A percentile compares a stretch with the other conserved stretches of the same genome.
Evolutionary conservation across 2,329 filamentous ascomycete species (phyloP).

Genomic region (Stagonosporopsis rhizophila): DNA sequence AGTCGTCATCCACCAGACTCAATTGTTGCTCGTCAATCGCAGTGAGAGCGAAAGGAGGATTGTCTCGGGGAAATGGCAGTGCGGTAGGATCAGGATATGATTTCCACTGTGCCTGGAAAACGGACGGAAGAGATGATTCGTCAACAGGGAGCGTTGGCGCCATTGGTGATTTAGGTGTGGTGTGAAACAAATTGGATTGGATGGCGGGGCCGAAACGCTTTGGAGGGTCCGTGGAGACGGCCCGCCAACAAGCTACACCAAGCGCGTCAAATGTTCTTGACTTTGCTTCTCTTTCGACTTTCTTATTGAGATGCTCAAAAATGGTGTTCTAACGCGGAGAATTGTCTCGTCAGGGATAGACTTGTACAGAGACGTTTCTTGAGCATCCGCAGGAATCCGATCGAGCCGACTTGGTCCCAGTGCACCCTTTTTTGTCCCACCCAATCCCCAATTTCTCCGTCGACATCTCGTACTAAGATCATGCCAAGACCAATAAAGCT

Average conservation of each 20-base stretch:
- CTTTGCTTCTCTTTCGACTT: not conserved
- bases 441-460: slow-evolving; percentile 40
- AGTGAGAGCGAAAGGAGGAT: slow-evolving; percentile 47
- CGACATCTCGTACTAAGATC: not conserved
- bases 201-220: slow-evolving; percentile 6
- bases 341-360: not conserved
- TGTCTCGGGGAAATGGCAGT: slow-evolving; percentile 44
- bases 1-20: slow-evolving; percentile 40
- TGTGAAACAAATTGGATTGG: slow-evolving; percentile 15
- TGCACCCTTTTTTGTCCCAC: slow-evolving; percentile 6
- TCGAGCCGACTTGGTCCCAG: not conserved
- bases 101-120: slow-evolving; percentile 41
- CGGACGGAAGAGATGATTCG: slow-evolving; percentile 35
- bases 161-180: slow-evolving; percentile 17
- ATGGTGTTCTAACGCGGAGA: not conserved
- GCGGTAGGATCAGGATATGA: slow-evolving; percentile 42
- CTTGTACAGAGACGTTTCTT: not conserved
- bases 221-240: slow-evolving; percentile 3
- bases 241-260: slow-evolving; percentile 12
- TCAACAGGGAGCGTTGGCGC: slow-evolving; percentile 24
- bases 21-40: slow-evolving; percentile 46
- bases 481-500: slow-evolving; percentile 5
- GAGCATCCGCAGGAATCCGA: not conserved
- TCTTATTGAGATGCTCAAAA: not conserved
- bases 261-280: not conserved